Conservation (phyloP, 148 eudicot genomes). For the Arctostaphylos glauca region DNA sequence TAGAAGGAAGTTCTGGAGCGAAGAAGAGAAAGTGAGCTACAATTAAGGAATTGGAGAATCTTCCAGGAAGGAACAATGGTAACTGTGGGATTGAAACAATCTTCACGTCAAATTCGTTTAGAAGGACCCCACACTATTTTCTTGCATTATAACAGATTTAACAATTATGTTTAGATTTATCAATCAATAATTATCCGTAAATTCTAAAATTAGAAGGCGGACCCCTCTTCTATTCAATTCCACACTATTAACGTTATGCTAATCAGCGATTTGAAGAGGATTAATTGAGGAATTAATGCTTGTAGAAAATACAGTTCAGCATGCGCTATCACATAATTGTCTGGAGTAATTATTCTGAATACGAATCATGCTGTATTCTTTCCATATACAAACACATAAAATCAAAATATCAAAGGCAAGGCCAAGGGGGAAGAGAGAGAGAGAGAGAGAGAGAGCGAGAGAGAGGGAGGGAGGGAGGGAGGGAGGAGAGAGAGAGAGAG, state of each 20-base stretch:
- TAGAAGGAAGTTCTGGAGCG: too few relatives aligned
- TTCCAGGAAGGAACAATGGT: too few relatives aligned
- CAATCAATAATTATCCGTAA: too few relatives aligned
- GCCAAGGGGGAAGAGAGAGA: not conserved
- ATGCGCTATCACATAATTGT: not conserved
- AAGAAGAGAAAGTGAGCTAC: too few relatives aligned
- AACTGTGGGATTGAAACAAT: too few relatives aligned
- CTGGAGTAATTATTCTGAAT: not conserved
- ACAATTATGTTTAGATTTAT: too few relatives aligned
- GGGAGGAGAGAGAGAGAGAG: not conserved
- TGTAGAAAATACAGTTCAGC: not conserved
- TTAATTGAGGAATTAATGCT: not conserved
- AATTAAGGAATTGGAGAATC: too few relatives aligned
- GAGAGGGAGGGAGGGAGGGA: not conserved
- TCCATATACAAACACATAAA: not conserved
- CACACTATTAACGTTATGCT: not conserved
- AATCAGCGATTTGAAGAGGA: not conserved
- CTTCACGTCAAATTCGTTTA: too few relatives aligned
- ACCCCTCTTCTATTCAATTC: too few relatives aligned
- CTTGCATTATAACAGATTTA: too few relatives aligned
- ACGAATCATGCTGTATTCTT: not conserved
- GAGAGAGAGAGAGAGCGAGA: conserved; percentile 1
- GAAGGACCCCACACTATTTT: too few relatives aligned
- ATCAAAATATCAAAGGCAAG: not conserved
- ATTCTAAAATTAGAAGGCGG: too few relatives aligned